Evolutionary conservation across 805 yeast species (phyloP).

Genomic region (Kuraishia hungarica): DNA sequence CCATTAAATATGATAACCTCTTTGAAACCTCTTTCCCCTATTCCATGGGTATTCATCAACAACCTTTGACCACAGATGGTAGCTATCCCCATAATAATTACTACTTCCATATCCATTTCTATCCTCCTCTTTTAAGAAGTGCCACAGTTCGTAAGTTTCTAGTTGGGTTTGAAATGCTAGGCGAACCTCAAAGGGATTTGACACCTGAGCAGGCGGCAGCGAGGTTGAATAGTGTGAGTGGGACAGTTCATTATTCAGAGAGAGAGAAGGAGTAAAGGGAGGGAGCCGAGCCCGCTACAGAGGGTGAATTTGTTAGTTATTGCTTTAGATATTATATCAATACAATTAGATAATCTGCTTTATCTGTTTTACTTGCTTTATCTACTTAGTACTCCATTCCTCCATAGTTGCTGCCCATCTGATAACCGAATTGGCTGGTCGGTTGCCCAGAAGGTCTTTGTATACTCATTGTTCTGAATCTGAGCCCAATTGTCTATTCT

Average conservation of each 20-base stretch:
- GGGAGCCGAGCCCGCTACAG: no score
- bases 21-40: conserved; percentile 67
- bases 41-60: conserved; percentile 78
- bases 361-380: no score
- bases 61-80: conserved; percentile 42
- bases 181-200: conserved; percentile 64
- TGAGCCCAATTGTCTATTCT: no score
- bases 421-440: no score
- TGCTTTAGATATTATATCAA: no score
- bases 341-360: no score
- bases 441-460: no score
- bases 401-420: no score
- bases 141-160: conserved; percentile 70
- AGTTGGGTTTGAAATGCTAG: conserved; percentile 62
- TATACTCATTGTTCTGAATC: no score
- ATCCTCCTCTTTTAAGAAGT: conserved; percentile 67
- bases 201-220: conserved; percentile 63
- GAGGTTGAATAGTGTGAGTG: conserved; percentile 36
- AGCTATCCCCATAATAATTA: conserved; percentile 64
- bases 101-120: conserved; percentile 71
- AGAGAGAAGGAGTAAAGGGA: neutral
- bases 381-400: no score
- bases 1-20: conserved; percentile 62
- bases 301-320: no score
- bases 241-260: conserved; percentile 18